Evolutionary conservation across 2,329 filamentous ascomycete genomes (phyloP).

Genomic region (Colletotrichum navitas): DNA sequence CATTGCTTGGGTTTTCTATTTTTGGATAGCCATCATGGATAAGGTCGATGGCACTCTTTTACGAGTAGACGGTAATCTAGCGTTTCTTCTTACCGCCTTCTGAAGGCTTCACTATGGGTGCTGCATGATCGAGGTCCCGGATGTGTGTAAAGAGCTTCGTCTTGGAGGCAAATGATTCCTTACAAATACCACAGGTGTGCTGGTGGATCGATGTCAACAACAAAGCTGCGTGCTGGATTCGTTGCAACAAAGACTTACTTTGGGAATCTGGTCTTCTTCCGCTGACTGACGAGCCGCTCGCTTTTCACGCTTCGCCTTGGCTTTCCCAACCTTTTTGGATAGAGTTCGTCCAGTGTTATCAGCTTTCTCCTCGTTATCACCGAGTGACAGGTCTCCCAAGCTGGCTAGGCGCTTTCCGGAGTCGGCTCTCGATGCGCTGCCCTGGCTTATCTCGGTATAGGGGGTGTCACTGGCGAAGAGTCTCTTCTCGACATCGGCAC

Average conservation of each 20-base stretch:
- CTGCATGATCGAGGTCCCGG: slow-evolving; percentile 74
- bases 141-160: slow-evolving; percentile 82
- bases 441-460: too few species aligned
- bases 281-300: slow-evolving; percentile 58
- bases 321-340: slow-evolving; percentile 62
- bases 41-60: not conserved
- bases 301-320: slow-evolving; percentile 64
- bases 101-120: slow-evolving; percentile 48
- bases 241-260: slow-evolving; percentile 49
- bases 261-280: slow-evolving; percentile 49
- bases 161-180: slow-evolving; percentile 67
- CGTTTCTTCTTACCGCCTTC: slow-evolving; percentile 53
- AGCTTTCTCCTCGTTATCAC: not conserved
- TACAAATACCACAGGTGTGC: slow-evolving; percentile 61
- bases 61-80: slow-evolving; percentile 42
- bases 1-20: not conserved
- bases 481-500: slow-evolving; percentile 36
- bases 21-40: not conserved
- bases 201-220: slow-evolving; percentile 42
- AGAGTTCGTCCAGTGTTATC: slow-evolving; percentile 13
- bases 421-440: not conserved
- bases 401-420: not conserved
- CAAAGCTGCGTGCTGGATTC: not conserved
- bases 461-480: slow-evolving; percentile 4
- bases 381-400: slow-evolving; percentile 4